Evolutionary conservation across 2,329 filamentous ascomycete species (phyloP).

Genomic region (Pseudogymnoascus verrucosus): DNA sequence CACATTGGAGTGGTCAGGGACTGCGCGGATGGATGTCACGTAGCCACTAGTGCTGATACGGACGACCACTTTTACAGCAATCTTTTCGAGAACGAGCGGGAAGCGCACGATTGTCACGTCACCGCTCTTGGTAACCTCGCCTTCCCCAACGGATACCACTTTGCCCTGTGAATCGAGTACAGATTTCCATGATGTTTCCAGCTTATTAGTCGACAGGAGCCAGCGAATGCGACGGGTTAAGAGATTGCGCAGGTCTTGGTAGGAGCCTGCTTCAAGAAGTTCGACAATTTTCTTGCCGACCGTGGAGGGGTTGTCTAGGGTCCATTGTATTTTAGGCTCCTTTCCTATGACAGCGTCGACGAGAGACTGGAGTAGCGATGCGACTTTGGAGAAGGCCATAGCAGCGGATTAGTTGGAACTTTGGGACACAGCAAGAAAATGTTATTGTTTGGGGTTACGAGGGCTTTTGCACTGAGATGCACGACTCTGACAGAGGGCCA

Average conservation of each 20-base stretch:
- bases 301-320: neutral
- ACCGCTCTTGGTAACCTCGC: neutral
- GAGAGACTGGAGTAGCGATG: neutral
- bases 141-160: neutral
- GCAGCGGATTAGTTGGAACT: neutral
- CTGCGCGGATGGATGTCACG: neutral
- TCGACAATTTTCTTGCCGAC: neutral
- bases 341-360: neutral
- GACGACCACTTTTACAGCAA: neutral
- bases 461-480: neutral
- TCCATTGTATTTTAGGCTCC: neutral
- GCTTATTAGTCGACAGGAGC: neutral
- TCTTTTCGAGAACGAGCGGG: neutral
- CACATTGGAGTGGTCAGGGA: neutral
- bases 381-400: neutral
- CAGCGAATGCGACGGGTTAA: neutral
- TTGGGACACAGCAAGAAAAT: neutral
- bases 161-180: neutral
- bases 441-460: neutral
- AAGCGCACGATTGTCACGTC: neutral
- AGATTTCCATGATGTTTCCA: neutral
- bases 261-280: neutral
- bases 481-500: neutral
- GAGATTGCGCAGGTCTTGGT: neutral
- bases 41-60: neutral